phyloP scores from a whole-genome alignment of 2,329 filamentous ascomycete genomes.

The Trichoderma aggressivum region DNA sequence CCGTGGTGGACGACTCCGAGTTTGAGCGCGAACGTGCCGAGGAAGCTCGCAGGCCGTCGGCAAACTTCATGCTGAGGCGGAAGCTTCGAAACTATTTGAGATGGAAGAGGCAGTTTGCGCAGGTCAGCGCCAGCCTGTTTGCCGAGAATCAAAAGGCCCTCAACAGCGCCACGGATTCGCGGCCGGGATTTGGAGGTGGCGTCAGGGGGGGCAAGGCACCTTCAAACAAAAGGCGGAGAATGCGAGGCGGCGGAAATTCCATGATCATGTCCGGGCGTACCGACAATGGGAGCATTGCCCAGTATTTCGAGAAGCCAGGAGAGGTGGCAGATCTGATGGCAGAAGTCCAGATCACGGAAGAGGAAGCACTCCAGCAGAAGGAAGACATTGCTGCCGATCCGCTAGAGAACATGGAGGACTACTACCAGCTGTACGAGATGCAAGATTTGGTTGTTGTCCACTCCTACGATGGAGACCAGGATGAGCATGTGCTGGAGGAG shows the following conservation, averaged over 20 bases:
- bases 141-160: slow-evolving; percentile 75
- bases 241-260: slow-evolving; percentile 71
- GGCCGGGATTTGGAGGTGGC: slow-evolving; percentile 41
- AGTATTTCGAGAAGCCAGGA: slow-evolving; percentile 76
- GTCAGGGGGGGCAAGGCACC: slow-evolving; percentile 60
- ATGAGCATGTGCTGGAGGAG: slow-evolving; percentile 95
- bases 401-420: slow-evolving; percentile 86
- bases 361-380: slow-evolving; percentile 67
- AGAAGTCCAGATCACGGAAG: slow-evolving; percentile 76
- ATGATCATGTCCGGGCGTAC: slow-evolving; percentile 50
- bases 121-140: slow-evolving; percentile 76
- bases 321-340: slow-evolving; percentile 81
- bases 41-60: slow-evolving; percentile 64
- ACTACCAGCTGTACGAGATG: slow-evolving; percentile 89
- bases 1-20: slow-evolving; percentile 33
- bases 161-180: slow-evolving; percentile 60
- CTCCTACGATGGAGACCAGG: slow-evolving; percentile 91
- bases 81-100: slow-evolving; percentile 81
- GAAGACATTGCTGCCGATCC: slow-evolving; percentile 72
- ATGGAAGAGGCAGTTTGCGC: slow-evolving; percentile 88
- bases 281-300: slow-evolving; percentile 70
- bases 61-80: slow-evolving; percentile 82
- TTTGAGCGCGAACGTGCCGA: slow-evolving; percentile 47
- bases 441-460: slow-evolving; percentile 84
- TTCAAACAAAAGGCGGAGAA: slow-evolving; percentile 78